Evolutionary conservation across 2,329 filamentous ascomycete species (phyloP).

Genomic region (Ascocoryne sarcoides): DNA sequence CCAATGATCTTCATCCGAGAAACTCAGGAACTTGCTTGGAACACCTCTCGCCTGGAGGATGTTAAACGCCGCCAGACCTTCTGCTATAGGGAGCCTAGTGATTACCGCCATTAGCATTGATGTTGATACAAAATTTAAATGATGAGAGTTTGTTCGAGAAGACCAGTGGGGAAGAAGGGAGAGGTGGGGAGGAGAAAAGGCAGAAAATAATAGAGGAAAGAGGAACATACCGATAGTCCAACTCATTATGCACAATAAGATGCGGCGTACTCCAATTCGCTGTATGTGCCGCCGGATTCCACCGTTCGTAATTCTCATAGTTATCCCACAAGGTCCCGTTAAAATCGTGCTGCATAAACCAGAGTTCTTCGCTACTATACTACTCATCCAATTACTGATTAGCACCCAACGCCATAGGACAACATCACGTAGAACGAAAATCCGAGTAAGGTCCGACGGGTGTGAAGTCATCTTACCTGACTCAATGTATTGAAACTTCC

Average conservation of each 20-base stretch:
- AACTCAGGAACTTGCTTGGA: constrained; percentile 52
- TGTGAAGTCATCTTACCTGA: too few species aligned
- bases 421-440: too few species aligned
- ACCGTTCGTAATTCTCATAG: constrained; percentile 53
- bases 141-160: too few species aligned
- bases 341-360: constrained; percentile 60
- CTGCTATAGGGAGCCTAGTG: constrained; percentile 69
- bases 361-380: constrained; percentile 56
- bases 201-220: too few species aligned
- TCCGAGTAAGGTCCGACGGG: too few species aligned
- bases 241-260: constrained; percentile 78
- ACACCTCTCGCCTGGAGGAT: constrained; percentile 45
- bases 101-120: too few species aligned
- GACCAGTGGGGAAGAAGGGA: too few species aligned
- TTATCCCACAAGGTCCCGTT: constrained; percentile 51
- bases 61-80: constrained; percentile 59
- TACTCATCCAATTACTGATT: too few species aligned
- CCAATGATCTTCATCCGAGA: constrained; percentile 64
- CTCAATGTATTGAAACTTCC: constrained; percentile 14
- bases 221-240: constrained; percentile 91
- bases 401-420: too few species aligned
- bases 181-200: too few species aligned
- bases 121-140: too few species aligned
- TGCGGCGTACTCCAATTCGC: constrained; percentile 76
- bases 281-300: constrained; percentile 55